Percentiles rank a stretch among this genome's conserved stretches.
Conservation (phyloP, 768 basidiomycete genomes). For the Amanita inopinata region DNA sequence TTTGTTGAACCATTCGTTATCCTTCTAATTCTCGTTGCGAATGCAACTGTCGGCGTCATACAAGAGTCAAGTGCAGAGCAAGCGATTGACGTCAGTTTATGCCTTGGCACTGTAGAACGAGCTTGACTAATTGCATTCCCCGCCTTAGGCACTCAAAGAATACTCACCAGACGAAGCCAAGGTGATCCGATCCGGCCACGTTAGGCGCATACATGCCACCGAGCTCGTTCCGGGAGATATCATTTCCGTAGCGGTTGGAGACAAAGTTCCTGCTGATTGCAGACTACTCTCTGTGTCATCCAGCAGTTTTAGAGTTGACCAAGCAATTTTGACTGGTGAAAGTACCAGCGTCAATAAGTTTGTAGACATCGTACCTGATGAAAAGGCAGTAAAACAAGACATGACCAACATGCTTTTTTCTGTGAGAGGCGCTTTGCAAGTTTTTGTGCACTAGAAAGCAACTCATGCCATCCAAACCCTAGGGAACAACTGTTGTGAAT, state of each 20-base stretch:
- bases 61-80: conserved; percentile 95
- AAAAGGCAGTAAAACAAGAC: conserved; percentile 89
- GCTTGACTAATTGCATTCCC: conserved; percentile 8
- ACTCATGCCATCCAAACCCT: too few species aligned
- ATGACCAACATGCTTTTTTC: conserved; percentile 97
- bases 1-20: conserved; percentile 97
- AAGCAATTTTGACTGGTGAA: conserved; percentile 95
- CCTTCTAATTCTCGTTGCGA: conserved; percentile 89
- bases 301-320: conserved; percentile 90
- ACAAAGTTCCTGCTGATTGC: conserved; percentile 94
- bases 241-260: conserved; percentile 82
- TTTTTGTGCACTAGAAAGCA: too few species aligned
- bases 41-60: conserved; percentile 94
- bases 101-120: not conserved
- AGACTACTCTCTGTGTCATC: conserved; percentile 83
- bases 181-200: conserved; percentile 64
- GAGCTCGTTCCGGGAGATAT: conserved; percentile 95
- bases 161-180: conserved; percentile 97
- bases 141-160: conserved; percentile 90
- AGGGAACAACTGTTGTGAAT: conserved; percentile 96
- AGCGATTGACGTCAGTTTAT: conserved; percentile 82
- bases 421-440: conserved; percentile 30
- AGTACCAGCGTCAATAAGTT: conserved; percentile 83
- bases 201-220: conserved; percentile 70
- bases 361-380: conserved; percentile 55